Evolutionary conservation across 495 filamentous ascomycete genomes (phyloP).

Genomic region (Aspergillus indologenus): DNA sequence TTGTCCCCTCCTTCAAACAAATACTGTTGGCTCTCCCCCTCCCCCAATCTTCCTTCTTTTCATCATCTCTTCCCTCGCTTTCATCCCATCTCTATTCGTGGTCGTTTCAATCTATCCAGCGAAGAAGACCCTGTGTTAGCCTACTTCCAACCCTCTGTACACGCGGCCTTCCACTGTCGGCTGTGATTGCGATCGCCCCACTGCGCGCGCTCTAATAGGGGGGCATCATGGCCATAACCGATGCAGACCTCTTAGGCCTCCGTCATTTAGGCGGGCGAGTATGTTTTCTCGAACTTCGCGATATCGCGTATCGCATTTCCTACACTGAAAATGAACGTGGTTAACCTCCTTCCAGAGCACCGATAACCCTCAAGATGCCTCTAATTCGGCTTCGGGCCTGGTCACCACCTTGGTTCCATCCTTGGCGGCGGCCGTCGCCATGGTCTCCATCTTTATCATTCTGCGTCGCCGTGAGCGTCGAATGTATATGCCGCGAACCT

Average conservation of each 20-base stretch:
- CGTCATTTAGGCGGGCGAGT: slow-evolving; percentile 31
- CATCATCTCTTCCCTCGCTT: background rate
- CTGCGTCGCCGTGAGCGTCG: slow-evolving; percentile 69
- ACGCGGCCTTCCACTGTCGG: background rate
- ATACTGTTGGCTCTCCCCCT: background rate
- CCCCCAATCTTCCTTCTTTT: background rate
- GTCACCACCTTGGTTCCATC: slow-evolving; percentile 71
- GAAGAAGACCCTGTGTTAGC: background rate
- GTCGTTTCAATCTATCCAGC: background rate
- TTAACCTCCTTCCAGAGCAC: slow-evolving; percentile 15
- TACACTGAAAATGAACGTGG: slow-evolving; percentile 9
- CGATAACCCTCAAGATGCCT: slow-evolving; percentile 24
- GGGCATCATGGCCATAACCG: slow-evolving; percentile 28
- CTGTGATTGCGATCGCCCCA: background rate
- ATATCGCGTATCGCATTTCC: background rate
- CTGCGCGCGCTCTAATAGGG: background rate
- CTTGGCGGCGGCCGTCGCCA: slow-evolving; percentile 58
- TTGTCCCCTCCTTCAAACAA: slow-evolving; percentile 8
- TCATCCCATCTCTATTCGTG: background rate
- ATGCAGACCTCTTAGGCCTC: slow-evolving; percentile 22
- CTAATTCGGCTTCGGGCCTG: slow-evolving; percentile 54
- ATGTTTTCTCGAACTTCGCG: slow-evolving; percentile 9
- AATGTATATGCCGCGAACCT: slow-evolving; percentile 86
- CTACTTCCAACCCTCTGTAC: background rate
- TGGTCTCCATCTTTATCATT: slow-evolving; percentile 70